phyloP scores from a whole-genome alignment of 495 filamentous ascomycete species.

The Aspergillus ellipticus region DNA sequence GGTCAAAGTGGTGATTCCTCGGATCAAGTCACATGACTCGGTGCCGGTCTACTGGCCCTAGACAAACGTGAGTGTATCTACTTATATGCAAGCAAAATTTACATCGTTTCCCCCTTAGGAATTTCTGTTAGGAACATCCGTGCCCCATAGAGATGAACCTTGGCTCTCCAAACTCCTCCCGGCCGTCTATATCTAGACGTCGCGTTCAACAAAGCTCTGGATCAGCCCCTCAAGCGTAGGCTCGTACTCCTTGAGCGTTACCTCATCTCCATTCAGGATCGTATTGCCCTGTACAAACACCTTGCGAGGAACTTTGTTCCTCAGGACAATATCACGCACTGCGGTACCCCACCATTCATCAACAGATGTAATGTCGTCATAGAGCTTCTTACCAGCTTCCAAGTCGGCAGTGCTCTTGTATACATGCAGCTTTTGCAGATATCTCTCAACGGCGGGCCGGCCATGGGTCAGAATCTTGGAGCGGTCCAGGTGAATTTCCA shows the following conservation, averaged over 20 bases:
- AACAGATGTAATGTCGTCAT: slow-evolving; percentile 77
- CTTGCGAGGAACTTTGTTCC: slow-evolving; percentile 87
- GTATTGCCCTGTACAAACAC: slow-evolving; percentile 97
- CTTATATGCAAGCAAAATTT: not conserved
- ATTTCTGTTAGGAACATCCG: too few relatives aligned
- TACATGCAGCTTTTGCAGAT: slow-evolving; percentile 86
- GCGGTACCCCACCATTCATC: slow-evolving; percentile 74
- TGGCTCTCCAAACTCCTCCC: too few relatives aligned
- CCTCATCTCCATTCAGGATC: slow-evolving; percentile 65
- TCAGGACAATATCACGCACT: slow-evolving; percentile 73
- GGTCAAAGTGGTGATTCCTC: not conserved
- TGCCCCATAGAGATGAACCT: too few relatives aligned
- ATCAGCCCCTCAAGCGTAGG: slow-evolving; percentile 81
- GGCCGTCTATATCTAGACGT: slow-evolving; percentile 37
- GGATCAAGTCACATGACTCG: not conserved
- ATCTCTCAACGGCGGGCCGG: slow-evolving; percentile 74
- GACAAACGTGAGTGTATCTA: too few relatives aligned
- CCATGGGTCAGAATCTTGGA: slow-evolving; percentile 73
- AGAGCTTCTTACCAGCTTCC: slow-evolving; percentile 68
- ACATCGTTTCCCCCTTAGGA: too few relatives aligned
- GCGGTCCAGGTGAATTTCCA: slow-evolving; percentile 76
- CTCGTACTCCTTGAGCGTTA: slow-evolving; percentile 86
- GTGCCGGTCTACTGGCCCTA: not conserved
- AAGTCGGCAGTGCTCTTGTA: slow-evolving; percentile 90
- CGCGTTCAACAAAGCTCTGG: slow-evolving; percentile 82